Evolutionary conservation across 805 yeast species (phyloP).

Genomic region (Cyberlindnera misumaiensis): DNA sequence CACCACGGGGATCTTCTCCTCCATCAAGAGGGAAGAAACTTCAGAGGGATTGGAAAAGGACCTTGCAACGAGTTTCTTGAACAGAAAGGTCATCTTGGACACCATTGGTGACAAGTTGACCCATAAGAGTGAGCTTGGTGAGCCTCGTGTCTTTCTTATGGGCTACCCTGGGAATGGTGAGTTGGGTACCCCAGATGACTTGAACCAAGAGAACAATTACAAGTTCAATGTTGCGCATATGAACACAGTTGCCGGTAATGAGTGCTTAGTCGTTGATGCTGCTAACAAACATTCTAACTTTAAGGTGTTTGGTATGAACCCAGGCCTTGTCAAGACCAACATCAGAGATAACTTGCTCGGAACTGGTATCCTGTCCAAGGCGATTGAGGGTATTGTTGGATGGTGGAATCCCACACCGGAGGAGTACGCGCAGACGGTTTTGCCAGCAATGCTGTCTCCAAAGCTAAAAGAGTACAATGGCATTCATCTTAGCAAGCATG

Average conservation of each 20-base stretch:
- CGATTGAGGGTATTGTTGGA: constrained; percentile 26
- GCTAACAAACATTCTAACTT: constrained; percentile 16
- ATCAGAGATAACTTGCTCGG: constrained; percentile 31
- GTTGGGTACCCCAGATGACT: constrained; percentile 28
- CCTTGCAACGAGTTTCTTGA: constrained; percentile 32
- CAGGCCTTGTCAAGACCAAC: constrained; percentile 31
- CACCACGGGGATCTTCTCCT: constrained; percentile 36
- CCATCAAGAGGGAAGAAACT: constrained; percentile 26
- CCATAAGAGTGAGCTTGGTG: constrained; percentile 3
- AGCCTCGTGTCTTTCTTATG: constrained; percentile 32
- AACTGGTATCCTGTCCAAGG: constrained; percentile 18
- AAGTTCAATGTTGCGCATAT: constrained; percentile 26
- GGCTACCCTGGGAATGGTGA: constrained; percentile 33
- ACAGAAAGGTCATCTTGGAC: constrained; percentile 27
- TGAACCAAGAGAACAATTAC: constrained; percentile 29
- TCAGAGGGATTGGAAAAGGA: constrained; percentile 33
- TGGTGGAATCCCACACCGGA: constrained; percentile 28
- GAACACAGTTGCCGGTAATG: constrained; percentile 39
- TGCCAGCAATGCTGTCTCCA: constrained; percentile 26
- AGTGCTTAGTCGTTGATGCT: constrained; percentile 27
- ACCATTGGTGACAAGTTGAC: constrained; percentile 22
- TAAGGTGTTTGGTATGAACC: constrained; percentile 33
- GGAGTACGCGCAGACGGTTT: constrained; percentile 26
- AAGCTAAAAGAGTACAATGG: constrained; percentile 27
- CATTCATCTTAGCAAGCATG: constrained; percentile 26